Percentiles rank a stretch among this genome's conserved stretches.
These are phyloP conservation scores for Actinomucor elegans DNA, from an alignment of 371 early-diverging fungal genomes.

Conservation along the genomic window DNA sequence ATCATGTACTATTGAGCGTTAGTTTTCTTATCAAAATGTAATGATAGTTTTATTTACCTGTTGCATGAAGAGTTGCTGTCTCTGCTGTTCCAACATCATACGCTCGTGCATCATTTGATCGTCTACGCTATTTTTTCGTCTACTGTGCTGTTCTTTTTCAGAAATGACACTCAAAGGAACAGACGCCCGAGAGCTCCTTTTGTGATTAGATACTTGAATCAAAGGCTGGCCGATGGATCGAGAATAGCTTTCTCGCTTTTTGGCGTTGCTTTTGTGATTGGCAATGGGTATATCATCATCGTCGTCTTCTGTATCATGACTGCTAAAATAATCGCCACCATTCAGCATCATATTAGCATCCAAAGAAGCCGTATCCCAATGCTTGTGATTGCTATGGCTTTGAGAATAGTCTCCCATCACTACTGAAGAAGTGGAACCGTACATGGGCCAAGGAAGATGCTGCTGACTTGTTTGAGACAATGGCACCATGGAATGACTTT, in stretches of 20 bases:
- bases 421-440: constrained; percentile 9
- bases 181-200: constrained; percentile 27
- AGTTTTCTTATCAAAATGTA: background rate
- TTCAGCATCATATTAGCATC: constrained; percentile 20
- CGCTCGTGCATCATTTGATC: constrained; percentile 26
- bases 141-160: constrained; percentile 29
- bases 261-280: background rate
- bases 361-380: constrained; percentile 26
- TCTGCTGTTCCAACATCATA: constrained; percentile 41
- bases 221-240: constrained; percentile 36
- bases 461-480: background rate
- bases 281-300: constrained; percentile 24
- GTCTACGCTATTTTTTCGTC: constrained; percentile 17
- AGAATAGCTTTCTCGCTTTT: constrained; percentile 11
- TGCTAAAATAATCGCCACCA: background rate
- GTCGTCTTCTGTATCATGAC: constrained; percentile 15
- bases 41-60: constrained; percentile 22
- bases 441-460: constrained; percentile 16
- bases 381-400: background rate
- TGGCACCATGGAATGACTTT: background rate
- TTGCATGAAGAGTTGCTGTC: constrained; percentile 36
- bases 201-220: constrained; percentile 22
- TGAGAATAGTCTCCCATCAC: constrained; percentile 4
- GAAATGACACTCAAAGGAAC: constrained; percentile 40
- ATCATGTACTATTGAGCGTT: too few relatives aligned